Conservation (phyloP, 163 green algal species). For the Scenedesmus sp. region DNA sequence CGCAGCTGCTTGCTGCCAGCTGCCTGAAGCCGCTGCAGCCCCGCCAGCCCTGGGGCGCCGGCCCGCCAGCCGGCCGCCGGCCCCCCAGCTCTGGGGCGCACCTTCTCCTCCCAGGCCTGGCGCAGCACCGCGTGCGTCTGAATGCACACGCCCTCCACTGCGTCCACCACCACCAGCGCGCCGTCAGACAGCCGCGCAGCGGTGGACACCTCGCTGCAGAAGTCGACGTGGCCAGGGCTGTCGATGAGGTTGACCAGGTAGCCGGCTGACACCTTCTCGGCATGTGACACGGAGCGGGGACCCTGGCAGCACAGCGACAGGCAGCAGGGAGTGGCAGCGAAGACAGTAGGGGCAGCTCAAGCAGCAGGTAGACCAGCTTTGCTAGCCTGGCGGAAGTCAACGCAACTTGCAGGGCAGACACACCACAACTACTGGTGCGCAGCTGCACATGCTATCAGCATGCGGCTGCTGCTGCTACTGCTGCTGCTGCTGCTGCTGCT, state of each 20-base stretch:
- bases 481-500: constrained; percentile 7
- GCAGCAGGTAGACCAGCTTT: neutral
- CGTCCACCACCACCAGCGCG: constrained; percentile 96
- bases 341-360: neutral
- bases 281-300: constrained; percentile 51
- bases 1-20: neutral
- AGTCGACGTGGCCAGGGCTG: constrained; percentile 98
- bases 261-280: constrained; percentile 58
- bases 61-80: neutral
- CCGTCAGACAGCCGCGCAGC: constrained; percentile 95
- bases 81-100: constrained; percentile 40
- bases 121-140: constrained; percentile 98
- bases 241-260: constrained; percentile 99
- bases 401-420: no score
- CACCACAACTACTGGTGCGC: no score
- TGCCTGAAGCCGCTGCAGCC: neutral
- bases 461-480: neutral
- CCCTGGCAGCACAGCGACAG: constrained; percentile 51
- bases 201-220: constrained; percentile 97
- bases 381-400: neutral
- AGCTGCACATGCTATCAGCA: neutral
- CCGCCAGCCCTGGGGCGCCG: neutral
- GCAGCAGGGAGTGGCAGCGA: neutral
- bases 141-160: constrained; percentile 98
- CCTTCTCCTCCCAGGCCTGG: constrained; percentile 95